Evolutionary conservation across 805 yeast genomes (phyloP), one percentile per base, ranked within the genome.

Genomic region (Ogataea ramenticola): DNA sequence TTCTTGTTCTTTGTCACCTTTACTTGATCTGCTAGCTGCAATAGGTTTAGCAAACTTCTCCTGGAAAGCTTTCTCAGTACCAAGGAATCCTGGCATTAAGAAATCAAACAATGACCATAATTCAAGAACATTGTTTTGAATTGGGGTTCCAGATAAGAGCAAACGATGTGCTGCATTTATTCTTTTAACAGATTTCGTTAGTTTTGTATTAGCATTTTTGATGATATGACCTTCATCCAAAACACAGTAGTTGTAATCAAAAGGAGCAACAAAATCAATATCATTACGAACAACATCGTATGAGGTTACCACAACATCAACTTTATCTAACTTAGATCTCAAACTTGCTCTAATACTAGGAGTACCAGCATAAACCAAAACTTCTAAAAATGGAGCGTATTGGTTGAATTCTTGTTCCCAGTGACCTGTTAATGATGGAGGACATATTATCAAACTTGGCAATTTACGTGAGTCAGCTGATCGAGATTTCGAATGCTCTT

Each of bases 11-110:
- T 82, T 91, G 0, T 95, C 82, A 3, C 89, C 86, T 60, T 90
- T 91, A 52, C 88, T 82, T 52, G 86, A 87, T 58, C 96, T 74
- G 35, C 96, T 84, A 2, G 95, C 91, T 3, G 97, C 91, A 60
- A 93, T 93, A 2, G 99, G 99, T 57, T 90, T 90, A n/a, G 97
- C 95, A 71, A 91, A 93, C 52, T 90, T 71, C 49, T 91, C 98
- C 56, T 89, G 93, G 68, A 93, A 93, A 41, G 83, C 75, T 63
- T 89, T 91, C 57, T 93, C 99, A 3, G 95, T 82, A 14, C 99
- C 99, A 50, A 93, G 70, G 57, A 93, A 93, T 0, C 99, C 99
- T 2, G 99, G 99, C 99, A 93, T 93, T 62, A 93, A 71, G 62
- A 89, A 93, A 63, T 93, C 99, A 70, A 93, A 93, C 56, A 93